Percentiles rank a stretch among this genome's conserved stretches.
phyloP scores from a whole-genome alignment of 345 rosid species.

The Linum trigynum region DNA sequence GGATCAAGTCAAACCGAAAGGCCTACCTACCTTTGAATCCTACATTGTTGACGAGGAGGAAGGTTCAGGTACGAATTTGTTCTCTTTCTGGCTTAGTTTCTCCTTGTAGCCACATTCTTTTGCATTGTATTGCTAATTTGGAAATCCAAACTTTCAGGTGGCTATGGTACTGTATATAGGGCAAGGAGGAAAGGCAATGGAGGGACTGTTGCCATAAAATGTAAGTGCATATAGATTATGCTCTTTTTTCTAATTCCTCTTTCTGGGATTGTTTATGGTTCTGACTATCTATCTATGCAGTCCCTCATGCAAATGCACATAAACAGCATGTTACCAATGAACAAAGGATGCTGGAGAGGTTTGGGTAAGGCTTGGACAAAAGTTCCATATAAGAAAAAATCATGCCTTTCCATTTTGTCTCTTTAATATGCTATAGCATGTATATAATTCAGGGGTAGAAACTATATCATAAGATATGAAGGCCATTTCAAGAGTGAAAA shows the following conservation, averaged over 20 bases:
- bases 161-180: conserved; percentile 85
- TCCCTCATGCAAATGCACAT: conserved; percentile 80
- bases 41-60: conserved; percentile 71
- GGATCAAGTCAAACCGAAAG: conserved; percentile 42
- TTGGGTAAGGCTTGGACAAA: conserved; percentile 49
- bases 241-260: background rate
- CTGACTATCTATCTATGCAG: conserved; percentile 30
- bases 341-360: conserved; percentile 73
- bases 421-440: background rate
- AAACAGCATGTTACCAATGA: conserved; percentile 63
- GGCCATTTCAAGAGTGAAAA: conserved; percentile 66
- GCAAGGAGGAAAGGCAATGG: conserved; percentile 65
- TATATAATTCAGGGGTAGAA: conserved; percentile 57
- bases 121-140: background rate
- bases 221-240: conserved; percentile 26
- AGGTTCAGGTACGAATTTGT: conserved; percentile 63
- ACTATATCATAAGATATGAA: conserved; percentile 63
- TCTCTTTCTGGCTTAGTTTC: background rate
- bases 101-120: background rate
- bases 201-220: conserved; percentile 73
- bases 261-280: background rate
- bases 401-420: background rate
- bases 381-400: background rate
- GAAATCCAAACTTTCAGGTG: conserved; percentile 51
- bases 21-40: conserved; percentile 63